phyloP scores from a whole-genome alignment of 1,284 basidiomycete genomes.

The Lentinula novae-zelandiae region DNA sequence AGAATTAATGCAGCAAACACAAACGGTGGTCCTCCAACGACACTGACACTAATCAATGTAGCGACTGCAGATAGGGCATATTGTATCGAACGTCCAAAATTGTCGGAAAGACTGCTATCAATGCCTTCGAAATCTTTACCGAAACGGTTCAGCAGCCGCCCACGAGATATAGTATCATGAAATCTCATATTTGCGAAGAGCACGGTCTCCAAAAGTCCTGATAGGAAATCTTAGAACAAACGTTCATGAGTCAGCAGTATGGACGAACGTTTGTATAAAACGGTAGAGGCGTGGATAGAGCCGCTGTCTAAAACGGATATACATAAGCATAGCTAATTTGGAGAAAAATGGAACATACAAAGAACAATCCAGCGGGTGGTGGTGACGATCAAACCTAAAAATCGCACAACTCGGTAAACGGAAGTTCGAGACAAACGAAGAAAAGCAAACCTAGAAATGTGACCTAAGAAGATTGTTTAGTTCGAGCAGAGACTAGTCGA shows the following conservation, averaged over 20 bases:
- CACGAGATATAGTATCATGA: constrained; percentile 89
- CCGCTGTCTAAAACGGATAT: constrained; percentile 45
- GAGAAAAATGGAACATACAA: constrained; percentile 35
- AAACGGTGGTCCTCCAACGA: constrained; percentile 79
- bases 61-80: constrained; percentile 56
- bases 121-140: constrained; percentile 94
- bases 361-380: constrained; percentile 68
- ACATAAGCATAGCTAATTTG: constrained; percentile 1
- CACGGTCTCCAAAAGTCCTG: constrained; percentile 75
- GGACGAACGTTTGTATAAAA: constrained; percentile 65
- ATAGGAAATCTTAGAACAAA: constrained; percentile 13
- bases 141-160: constrained; percentile 84
- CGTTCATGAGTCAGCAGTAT: not conserved
- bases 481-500: not conserved
- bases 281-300: constrained; percentile 64
- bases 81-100: constrained; percentile 77
- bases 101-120: constrained; percentile 83
- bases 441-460: constrained; percentile 32
- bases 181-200: constrained; percentile 91
- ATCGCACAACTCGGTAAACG: constrained; percentile 8
- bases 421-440: not conserved
- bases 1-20: constrained; percentile 59
- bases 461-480: constrained; percentile 26
- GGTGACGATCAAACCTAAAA: constrained; percentile 55
- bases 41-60: constrained; percentile 73